Evolutionary conservation across 1,284 basidiomycete species (phyloP).

Genomic region (Nidula niveotomentosa): DNA sequence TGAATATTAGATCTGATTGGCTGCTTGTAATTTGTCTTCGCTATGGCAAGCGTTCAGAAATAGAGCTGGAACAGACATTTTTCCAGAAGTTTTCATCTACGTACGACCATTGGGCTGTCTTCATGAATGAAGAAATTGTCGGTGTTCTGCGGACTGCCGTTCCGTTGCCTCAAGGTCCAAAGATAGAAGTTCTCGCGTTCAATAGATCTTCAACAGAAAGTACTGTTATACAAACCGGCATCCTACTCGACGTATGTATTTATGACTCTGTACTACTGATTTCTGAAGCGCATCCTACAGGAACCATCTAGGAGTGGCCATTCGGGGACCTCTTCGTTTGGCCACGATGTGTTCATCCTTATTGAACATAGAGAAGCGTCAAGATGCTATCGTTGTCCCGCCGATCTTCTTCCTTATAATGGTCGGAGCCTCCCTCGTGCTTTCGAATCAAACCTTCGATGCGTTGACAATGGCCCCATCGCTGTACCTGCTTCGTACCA

Average conservation of each 20-base stretch:
- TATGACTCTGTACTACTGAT: not conserved
- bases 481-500: not conserved
- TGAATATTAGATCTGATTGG: not conserved
- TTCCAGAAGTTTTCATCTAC: not conserved
- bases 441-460: constrained; percentile 11
- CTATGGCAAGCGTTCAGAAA: not conserved
- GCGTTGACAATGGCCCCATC: constrained; percentile 1
- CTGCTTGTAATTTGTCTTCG: not conserved
- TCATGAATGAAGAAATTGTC: constrained; percentile 9
- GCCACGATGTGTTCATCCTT: constrained; percentile 19
- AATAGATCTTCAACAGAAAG: constrained; percentile 1
- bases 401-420: constrained; percentile 12
- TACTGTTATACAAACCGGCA: not conserved
- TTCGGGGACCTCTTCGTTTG: constrained; percentile 17
- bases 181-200: constrained; percentile 4
- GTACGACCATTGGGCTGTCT: constrained; percentile 7
- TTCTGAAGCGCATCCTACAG: not conserved
- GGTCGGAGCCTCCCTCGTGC: not conserved
- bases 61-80: not conserved
- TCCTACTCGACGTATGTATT: not conserved
- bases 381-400: constrained; percentile 14
- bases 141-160: constrained; percentile 6
- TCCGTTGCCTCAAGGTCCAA: not conserved
- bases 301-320: constrained; percentile 6
- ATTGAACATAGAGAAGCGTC: constrained; percentile 10